Base-by-base conservation (phyloP, 208 protist genomes). In the Perkinsela sp. region DNA sequence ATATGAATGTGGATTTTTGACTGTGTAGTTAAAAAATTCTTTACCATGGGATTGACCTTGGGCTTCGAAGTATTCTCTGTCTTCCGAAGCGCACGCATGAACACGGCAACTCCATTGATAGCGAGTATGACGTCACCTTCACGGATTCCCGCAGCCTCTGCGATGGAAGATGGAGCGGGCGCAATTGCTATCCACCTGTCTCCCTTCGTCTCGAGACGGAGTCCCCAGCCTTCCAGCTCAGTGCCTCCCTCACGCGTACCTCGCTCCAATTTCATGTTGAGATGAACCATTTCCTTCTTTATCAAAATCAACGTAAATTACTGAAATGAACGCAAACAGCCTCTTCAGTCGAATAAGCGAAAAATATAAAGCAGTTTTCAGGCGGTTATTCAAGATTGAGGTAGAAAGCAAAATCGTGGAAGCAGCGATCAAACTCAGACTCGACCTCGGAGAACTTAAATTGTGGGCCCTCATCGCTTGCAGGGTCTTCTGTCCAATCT, bases 391-490 rank as follows among this genome's bases (percentile, higher is more conserved):
- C 83, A 48, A 82, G 80, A 76, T 89, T 91, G 71, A 91, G 78
- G 75, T 89, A 88, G 1, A 91, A 81, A 69, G 78, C 78, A 74
- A 89, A 89, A 73, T 91, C 83, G 76, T 91, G 83, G 80, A 89
- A 91, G 71, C 89, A 81, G 48, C 83, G 83, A 75, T 91, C 83
- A 72, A 91, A 91, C 78, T 91, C 85, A 16, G 85, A 75, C 77
- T 91, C 83, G 72, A 91, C 87, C 77, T 88, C 85, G 0, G 83
- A 81, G 71, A 91, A 91, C 32, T 81, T 88, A 74, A 87, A 91
- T 1, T 81, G 81, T 30, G 85, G 85, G 57, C 83, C 83, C 76
- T 91, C 83, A 82, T 91, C 83, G 0, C 80, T 78, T 32, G 85
- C 85, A 57, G 83, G 83, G 74, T 88, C 85, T 83, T 88, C 85